phyloP scores from a whole-genome alignment of 345 rosid genomes.

The Euphorbia lathyris region DNA sequence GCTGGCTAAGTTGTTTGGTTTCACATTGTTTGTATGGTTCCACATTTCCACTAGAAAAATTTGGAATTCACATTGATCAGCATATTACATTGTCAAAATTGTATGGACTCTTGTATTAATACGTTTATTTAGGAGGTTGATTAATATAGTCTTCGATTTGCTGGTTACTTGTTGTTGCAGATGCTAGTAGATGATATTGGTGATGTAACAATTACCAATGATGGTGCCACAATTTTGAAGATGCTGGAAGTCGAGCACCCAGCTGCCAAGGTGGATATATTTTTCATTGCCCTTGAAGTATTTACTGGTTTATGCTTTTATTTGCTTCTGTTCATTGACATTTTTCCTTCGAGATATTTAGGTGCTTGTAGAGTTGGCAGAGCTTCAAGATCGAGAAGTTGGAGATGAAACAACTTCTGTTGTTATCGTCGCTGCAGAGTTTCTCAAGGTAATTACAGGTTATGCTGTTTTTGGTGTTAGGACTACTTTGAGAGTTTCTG shows the following conservation, averaged over 20 bases:
- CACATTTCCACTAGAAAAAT: too few species aligned
- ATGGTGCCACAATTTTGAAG: conserved; percentile 91
- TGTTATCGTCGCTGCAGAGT: conserved; percentile 90
- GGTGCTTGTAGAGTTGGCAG: conserved; percentile 97
- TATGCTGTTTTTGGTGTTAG: background rate
- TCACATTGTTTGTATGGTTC: too few species aligned
- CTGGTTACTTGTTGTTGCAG: conserved; percentile 34
- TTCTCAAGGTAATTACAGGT: conserved; percentile 53
- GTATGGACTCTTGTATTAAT: background rate
- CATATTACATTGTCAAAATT: background rate
- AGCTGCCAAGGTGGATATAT: conserved; percentile 73
- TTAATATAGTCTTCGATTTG: background rate
- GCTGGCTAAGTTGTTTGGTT: too few species aligned
- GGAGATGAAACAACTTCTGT: conserved; percentile 98
- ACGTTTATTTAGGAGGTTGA: background rate
- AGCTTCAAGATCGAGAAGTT: conserved; percentile 95
- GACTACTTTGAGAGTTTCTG: background rate
- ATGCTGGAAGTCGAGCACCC: conserved; percentile 98
- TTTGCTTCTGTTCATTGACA: background rate
- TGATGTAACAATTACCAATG: conserved; percentile 91
- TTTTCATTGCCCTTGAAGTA: background rate
- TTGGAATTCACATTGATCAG: background rate
- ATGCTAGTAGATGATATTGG: conserved; percentile 98
- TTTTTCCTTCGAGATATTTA: conserved; percentile 25
- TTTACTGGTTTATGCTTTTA: background rate